Evolutionary conservation across 2,329 filamentous ascomycete species (phyloP).

Genomic region (Sodiomyces alkalinus): DNA sequence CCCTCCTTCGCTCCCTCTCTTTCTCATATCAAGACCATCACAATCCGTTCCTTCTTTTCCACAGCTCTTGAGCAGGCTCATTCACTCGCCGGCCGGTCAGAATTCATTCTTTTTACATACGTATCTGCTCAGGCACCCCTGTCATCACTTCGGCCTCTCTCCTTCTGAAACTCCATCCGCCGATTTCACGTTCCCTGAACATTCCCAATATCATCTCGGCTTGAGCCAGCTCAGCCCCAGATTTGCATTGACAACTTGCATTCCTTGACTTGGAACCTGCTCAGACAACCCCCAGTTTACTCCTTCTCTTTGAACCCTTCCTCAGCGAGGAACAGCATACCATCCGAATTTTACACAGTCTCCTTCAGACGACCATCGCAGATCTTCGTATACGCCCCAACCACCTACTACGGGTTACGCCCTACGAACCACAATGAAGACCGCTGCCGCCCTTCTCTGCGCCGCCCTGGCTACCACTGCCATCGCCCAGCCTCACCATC

Average conservation of each 20-base stretch:
- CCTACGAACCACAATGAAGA: conserved; percentile 32
- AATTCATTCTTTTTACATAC: conserved; percentile 1
- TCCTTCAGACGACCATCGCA: conserved; percentile 1
- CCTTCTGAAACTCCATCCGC: too few species aligned
- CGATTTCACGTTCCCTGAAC: too few species aligned
- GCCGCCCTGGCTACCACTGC: conserved; percentile 27
- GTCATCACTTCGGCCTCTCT: too few species aligned
- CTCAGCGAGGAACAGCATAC: conserved; percentile 1
- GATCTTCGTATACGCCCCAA: conserved; percentile 2
- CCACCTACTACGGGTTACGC: too few species aligned
- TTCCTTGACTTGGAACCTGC: conserved; percentile 5
- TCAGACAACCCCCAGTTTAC: conserved; percentile 2
- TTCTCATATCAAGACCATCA: neutral
- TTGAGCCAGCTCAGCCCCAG: neutral
- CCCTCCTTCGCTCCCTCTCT: neutral
- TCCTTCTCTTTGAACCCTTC: conserved; percentile 8
- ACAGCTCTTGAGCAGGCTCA: conserved; percentile 2
- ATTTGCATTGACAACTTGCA: conserved; percentile 1
- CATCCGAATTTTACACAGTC: conserved; percentile 1
- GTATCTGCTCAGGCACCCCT: too few species aligned
- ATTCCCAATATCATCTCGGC: neutral
- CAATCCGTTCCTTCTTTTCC: neutral
- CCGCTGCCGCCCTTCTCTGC: conserved; percentile 20
- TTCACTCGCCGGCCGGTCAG: neutral
- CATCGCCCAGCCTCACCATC: conserved; percentile 33